Conservation (phyloP, 2,329 filamentous ascomycete genomes). For the Curvularia eragrostidis region DNA sequence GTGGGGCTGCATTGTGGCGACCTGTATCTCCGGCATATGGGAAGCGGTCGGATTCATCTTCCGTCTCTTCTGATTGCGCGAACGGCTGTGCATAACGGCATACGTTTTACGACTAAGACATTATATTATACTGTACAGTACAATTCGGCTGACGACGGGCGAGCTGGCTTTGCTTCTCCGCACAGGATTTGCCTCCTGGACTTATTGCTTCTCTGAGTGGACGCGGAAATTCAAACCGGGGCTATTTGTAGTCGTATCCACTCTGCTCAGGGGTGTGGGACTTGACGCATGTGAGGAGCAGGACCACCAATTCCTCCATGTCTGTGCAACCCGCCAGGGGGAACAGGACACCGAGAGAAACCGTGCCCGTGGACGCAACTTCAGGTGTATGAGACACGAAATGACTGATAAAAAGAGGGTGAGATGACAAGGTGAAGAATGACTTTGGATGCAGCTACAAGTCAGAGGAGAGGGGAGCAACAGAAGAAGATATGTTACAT, state of each 20-base stretch:
- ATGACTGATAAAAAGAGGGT: neutral
- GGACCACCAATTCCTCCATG: constrained; percentile 4
- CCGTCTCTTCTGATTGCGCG: constrained; percentile 1
- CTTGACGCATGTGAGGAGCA: constrained; percentile 5
- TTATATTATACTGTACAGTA: neutral
- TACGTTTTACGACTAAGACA: neutral
- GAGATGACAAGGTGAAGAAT: neutral
- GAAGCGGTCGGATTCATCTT: neutral
- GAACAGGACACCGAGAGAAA: neutral
- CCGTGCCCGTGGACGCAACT: neutral
- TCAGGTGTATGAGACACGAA: neutral
- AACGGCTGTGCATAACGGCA: neutral
- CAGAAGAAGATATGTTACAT: constrained; percentile 21
- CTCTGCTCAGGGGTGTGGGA: neutral
- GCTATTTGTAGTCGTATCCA: neutral
- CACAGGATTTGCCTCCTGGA: neutral
- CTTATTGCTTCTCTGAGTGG: neutral
- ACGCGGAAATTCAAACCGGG: neutral
- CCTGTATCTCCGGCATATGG: neutral
- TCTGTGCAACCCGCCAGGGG: constrained; percentile 4
- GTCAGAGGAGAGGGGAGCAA: neutral
- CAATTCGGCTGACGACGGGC: neutral
- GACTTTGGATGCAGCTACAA: neutral
- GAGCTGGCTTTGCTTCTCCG: constrained; percentile 10
- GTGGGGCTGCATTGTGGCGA: neutral